Conservation (phyloP, 148 eudicot species). For the Chenopodium suecicum region DNA sequence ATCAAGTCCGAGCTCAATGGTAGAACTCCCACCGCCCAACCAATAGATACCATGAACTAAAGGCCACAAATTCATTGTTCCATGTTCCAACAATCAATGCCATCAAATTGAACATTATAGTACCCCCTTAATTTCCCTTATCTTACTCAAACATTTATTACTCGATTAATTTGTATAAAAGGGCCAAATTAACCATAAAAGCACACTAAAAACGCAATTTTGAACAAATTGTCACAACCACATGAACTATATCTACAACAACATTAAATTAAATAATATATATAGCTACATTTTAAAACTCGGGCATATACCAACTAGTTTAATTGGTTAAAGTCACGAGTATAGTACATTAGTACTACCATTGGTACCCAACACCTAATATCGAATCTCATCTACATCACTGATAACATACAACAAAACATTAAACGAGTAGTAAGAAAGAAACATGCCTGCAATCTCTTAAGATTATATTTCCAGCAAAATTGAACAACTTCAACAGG, state of each 20-base stretch:
- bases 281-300: not conserved
- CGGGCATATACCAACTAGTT: no score
- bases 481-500: slow-evolving; percentile 94
- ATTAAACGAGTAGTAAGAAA: not conserved
- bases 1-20: not conserved
- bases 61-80: not conserved
- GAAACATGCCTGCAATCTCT: slow-evolving; percentile 32
- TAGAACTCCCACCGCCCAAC: not conserved
- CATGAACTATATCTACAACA: not conserved
- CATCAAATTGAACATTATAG: not conserved
- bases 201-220: not conserved
- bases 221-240: not conserved
- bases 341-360: no score
- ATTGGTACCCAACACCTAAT: no score
- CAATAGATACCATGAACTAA: no score
- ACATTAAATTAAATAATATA: not conserved
- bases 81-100: not conserved
- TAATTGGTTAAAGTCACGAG: no score
- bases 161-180: no score
- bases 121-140: not conserved
- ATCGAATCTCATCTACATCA: no score
- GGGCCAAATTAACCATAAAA: no score
- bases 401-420: not conserved
- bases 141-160: no score
- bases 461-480: slow-evolving; percentile 88